Evolutionary conservation across 305 asterid genomes (phyloP).

Genomic region (Coffea humblotiana): DNA sequence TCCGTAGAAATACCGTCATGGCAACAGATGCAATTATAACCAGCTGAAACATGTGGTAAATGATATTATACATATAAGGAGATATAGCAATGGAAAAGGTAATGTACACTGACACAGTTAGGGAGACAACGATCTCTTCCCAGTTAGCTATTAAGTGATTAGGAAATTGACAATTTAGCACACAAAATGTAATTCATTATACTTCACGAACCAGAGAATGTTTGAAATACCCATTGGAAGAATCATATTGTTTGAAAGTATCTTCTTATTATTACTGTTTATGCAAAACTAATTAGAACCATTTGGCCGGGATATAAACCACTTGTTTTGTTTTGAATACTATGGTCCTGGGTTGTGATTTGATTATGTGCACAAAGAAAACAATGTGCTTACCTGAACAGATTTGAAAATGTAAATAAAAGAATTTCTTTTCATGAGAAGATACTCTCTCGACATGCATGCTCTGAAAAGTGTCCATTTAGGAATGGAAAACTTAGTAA

Average conservation of each 20-base stretch:
- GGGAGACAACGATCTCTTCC: not conserved
- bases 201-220: not conserved
- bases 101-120: not conserved
- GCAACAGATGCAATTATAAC: conserved; percentile 31
- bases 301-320: not conserved
- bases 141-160: not conserved
- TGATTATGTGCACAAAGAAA: not conserved
- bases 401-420: conserved; percentile 58
- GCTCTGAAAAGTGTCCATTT: conserved; percentile 65
- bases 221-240: not conserved
- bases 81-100: not conserved
- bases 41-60: conserved; percentile 16
- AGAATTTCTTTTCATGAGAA: conserved; percentile 68
- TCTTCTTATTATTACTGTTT: not conserved
- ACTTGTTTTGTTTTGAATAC: not conserved
- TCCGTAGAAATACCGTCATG: conserved; percentile 35
- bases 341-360: not conserved
- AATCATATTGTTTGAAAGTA: not conserved
- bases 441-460: conserved; percentile 72
- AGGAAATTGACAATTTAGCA: not conserved
- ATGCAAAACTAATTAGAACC: not conserved
- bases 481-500: conserved; percentile 48
- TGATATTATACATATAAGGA: not conserved
- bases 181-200: too few species aligned
- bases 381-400: conserved; percentile 46